phyloP scores from a whole-genome alignment of 140 eudicot species.

The Flaveria floridana region DNA sequence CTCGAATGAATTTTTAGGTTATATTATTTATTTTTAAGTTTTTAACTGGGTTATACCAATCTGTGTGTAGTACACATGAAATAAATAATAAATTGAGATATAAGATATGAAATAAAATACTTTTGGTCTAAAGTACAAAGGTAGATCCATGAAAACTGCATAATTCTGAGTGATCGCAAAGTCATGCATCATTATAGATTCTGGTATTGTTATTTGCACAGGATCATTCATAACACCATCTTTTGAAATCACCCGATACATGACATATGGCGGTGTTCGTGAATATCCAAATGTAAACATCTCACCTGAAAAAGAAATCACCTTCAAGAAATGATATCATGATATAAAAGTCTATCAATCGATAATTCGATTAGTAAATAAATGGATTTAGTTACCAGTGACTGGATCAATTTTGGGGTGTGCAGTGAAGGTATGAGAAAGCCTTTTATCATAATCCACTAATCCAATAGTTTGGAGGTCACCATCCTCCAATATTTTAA shows the following conservation, averaged over 20 bases:
- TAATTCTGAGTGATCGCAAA: conserved; percentile 91
- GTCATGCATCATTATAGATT: conserved; percentile 88
- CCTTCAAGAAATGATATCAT: conserved; percentile 16
- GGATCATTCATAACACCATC: conserved; percentile 90
- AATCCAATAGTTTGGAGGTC: conserved; percentile 89
- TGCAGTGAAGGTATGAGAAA: conserved; percentile 81
- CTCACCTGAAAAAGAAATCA: conserved; percentile 57
- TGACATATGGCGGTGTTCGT: conserved; percentile 60
- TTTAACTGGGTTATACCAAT: too few relatives aligned
- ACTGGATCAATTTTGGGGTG: conserved; percentile 96
- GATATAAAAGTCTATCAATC: not conserved
- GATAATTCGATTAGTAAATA: not conserved
- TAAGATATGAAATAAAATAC: conserved; percentile 28
- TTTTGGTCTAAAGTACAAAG: conserved; percentile 75
- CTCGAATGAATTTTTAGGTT: too few relatives aligned
- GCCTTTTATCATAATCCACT: conserved; percentile 86
- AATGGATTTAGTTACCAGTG: conserved; percentile 57
- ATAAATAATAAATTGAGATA: not conserved
- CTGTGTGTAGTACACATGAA: not conserved
- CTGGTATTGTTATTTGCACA: conserved; percentile 78
- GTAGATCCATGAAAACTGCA: conserved; percentile 89
- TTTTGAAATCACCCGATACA: conserved; percentile 76
- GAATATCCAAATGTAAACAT: conserved; percentile 93
- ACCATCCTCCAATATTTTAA: conserved; percentile 92
- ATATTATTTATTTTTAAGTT: too few relatives aligned